Evolutionary conservation across 768 basidiomycete genomes (phyloP), one percentile per base, ranked within the genome.

Genomic region (Grammothele lineata): DNA sequence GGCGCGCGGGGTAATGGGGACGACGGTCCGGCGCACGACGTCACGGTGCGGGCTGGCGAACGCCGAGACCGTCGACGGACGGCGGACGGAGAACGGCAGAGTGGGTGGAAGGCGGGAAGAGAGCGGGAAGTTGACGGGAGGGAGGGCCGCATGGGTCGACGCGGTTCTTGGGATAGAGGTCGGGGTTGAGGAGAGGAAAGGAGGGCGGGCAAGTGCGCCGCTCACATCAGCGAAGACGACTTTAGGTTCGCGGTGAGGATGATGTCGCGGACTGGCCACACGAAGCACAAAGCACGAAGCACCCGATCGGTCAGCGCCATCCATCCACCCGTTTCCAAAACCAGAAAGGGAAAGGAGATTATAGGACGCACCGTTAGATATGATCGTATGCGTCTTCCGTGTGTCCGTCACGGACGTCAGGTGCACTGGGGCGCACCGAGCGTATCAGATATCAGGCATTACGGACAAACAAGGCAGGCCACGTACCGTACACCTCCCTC

Each of bases 341-440:
- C 10, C 2, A 4, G 25, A 34, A 25, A 6, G 25, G 15, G 5
- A 21, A 42, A 18, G 32, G n/a, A n/a, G n/a, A n/a, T n/a, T n/a
- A n/a, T n/a, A n/a, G n/a, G n/a, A 66, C 79, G 48, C 56, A 88
- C 87, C 87, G 50, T 75, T 77, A 26, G 79, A 69, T 56, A 91
- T 90, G 58, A 91, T 89, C 14, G 75, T 82, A 32, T 76, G 72
- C 30, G 88, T 91, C 54, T 74, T 71, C 61, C 76, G 74, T 48
- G 85, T 88, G 66, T 91, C 87, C n/a, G 83, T 88, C 40, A 91
- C 88, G 43, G 85, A 77, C 9, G 88, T 91, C 47, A 83, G 71
- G 64, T 91, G 87, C 44, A 87, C 88, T 91, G 52, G 17, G 36
- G 9, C 33, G 27, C 36, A 35, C 11, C 36, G 34, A 38, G 47